Evolutionary conservation across 495 filamentous ascomycete genomes (phyloP), one percentile per base, ranked within the genome.

Genomic region (Aspergillus egyptiacus): DNA sequence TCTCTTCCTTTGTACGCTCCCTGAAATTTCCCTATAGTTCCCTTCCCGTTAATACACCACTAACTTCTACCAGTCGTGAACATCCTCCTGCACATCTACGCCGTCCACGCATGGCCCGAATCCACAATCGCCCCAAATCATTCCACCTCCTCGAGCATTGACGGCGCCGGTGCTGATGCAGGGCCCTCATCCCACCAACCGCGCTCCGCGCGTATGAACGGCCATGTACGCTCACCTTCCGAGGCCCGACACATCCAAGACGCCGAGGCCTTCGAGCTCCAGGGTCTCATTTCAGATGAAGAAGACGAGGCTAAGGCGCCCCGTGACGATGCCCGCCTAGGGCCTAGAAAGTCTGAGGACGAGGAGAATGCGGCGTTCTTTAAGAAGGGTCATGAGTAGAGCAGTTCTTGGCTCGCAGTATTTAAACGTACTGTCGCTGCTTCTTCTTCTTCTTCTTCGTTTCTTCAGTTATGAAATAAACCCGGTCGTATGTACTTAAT

Each of bases 211-310:
- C 47, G 54, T 33, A 51, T 65, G 47, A 89, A 87, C 62, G 85
- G 84, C 22, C 79, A 82, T 55, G 65, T 69, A 2, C 64, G 60
- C 58, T 61, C 61, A 34, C 32, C 66, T 72, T 59, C 67, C 53
- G 69, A 80, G 54, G 54, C 70, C 55, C 68, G 78, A 77, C 72
- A 63, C 19, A 67, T 75, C 36, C 65, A 68, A 13, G 93, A 96
- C 62, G 91, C 87, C 0, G 85, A 94, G 63, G 86, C 91, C 51
- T 96, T 95, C 61, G 91, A 96, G 66, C 72, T 96, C 0, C 86
- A 91, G 43, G 91, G 89, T 0, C 68, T 98, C 20, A 93, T 96
- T 57, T 91, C 83, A 30, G 91, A 95, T 36, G 87, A 91, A 15
- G 72, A 74, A 32, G 69, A 72, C 18, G 69, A 69, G 32, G 58